phyloP scores from a whole-genome alignment of 306 rosid genomes.

The cucumber (Cucumis sativus) region Cucumber_9930_V3 NC_026658.2:1583501-1584000 shows the following conservation, averaged over 20 bases:
- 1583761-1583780: neutral
- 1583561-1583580: slow-evolving; percentile 19
- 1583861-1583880: neutral
- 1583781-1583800: neutral
- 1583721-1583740: neutral
- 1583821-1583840: neutral
- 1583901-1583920: neutral
- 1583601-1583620: slow-evolving; percentile 41
- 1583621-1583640: slow-evolving; percentile 59
- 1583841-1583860: neutral
- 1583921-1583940: neutral
- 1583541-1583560: slow-evolving; percentile 4
- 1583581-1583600: slow-evolving; percentile 29
- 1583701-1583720: slow-evolving; percentile 45
- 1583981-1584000: neutral
- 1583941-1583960: neutral
- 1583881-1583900: neutral
- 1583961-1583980: neutral
- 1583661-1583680: slow-evolving; percentile 83
- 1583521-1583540: slow-evolving; percentile 2
- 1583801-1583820: neutral
- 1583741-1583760: neutral
- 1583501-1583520: neutral
- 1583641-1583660: slow-evolving; percentile 79
- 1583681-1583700: slow-evolving; percentile 83